phyloP scores from a whole-genome alignment of 129 eudicot genomes.

The Cynara cardunculus region DNA sequence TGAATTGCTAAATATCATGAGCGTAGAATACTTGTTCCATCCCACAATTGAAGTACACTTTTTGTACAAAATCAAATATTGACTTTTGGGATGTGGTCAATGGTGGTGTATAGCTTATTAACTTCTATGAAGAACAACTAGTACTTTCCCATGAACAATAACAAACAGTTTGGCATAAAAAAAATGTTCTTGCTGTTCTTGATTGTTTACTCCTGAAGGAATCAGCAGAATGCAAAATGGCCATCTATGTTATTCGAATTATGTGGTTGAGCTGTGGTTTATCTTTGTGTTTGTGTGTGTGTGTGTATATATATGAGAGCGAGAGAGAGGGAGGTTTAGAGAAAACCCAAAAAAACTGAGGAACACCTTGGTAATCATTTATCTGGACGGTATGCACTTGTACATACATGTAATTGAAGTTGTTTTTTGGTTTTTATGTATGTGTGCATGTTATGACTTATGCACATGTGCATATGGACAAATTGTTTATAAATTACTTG shows the following conservation, averaged over 20 bases:
- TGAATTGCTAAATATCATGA: neutral
- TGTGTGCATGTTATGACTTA: too few species aligned
- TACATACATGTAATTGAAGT: too few species aligned
- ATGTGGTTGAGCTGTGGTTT: neutral
- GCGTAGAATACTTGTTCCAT: neutral
- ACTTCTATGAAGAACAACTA: neutral
- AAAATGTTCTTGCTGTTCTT: neutral
- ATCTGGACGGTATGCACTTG: too few species aligned
- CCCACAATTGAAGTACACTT: neutral
- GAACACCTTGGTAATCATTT: too few species aligned
- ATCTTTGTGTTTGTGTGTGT: too few species aligned
- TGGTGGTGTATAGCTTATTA: neutral
- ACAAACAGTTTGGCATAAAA: neutral
- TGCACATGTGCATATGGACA: too few species aligned
- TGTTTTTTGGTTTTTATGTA: too few species aligned
- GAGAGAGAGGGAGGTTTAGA: too few species aligned
- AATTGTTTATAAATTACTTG: too few species aligned
- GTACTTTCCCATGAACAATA: neutral
- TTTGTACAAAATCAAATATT: constrained; percentile 14
- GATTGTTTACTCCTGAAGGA: neutral
- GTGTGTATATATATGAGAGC: too few species aligned
- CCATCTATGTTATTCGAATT: neutral
- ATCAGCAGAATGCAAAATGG: neutral
- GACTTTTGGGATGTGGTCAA: constrained; percentile 21
- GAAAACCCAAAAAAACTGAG: too few species aligned